Base-by-base conservation (phyloP, 208 protist genomes). In the Jaenimonas drosophilae region DNA sequence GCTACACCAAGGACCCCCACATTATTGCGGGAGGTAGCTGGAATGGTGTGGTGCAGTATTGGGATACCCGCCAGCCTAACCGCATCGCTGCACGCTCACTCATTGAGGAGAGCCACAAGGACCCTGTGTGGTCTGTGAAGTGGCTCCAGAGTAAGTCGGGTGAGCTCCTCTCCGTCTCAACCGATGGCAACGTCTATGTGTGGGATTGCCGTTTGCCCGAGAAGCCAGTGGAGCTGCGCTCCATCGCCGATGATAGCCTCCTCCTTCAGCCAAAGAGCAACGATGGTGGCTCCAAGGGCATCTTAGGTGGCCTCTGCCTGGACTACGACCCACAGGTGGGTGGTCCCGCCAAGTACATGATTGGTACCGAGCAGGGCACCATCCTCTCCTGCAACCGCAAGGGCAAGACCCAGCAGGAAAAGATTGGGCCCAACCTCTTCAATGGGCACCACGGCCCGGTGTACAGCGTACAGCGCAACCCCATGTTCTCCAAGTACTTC, bases 91-190 rank as follows among this genome's bases (percentile, higher is more conserved):
- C 77, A 7, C 83, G 59, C 21, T 96, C 91, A 0, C 71, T 84
- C 39, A 93, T 99, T 28, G 96, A 98, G 74, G 73, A 95, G 47
- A 96, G 80, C 33, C 96, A 99, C 70, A 95, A 95, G 54, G 96
- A 98, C 70, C 96, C 96, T 1, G 91, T 99, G 28, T 98, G 96
- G 83, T 72, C 94, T 3, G 51, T 97, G 20, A 84, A 90, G 56
- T 99, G 95, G 93, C 59, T 98, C 48, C 86, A 97, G 69, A 96
- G 83, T 63, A 98, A 98, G 58, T 96, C 92, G 2, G 95, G 88
- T 29, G 93, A 98, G 64, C 73, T 96, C 26, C 70, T 97, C 6
- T 93, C 92, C 26, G 80, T 94, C 6, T 97, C 93, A 1, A 98
- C 94, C 1, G 95, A 98, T 54, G 95, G 95, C 41, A 81, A 96